phyloP scores from a whole-genome alignment of 768 basidiomycete genomes.

The Termitomyces sp. region DNA sequence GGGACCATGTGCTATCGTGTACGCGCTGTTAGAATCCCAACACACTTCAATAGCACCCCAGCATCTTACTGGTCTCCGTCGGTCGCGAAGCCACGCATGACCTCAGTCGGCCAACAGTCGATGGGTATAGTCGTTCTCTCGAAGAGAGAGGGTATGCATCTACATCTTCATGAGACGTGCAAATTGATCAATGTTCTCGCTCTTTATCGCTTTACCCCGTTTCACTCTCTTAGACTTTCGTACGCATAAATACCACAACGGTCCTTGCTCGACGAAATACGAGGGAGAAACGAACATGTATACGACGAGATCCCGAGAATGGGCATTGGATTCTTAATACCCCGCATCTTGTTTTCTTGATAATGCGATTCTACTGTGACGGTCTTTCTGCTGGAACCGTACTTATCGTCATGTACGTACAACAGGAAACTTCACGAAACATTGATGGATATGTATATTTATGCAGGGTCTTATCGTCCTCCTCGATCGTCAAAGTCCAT shows the following conservation, averaged over 20 bases:
- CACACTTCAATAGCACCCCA: background rate
- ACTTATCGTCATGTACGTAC: background rate
- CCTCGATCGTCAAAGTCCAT: no score
- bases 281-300: no score
- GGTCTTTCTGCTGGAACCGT: background rate
- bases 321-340: background rate
- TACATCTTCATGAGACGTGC: background rate
- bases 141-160: no score
- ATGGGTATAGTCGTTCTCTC: background rate
- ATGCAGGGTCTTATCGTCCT: background rate
- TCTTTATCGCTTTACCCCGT: no score
- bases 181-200: background rate
- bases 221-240: no score
- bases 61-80: background rate
- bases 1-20: background rate
- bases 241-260: background rate
- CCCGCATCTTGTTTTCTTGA: background rate
- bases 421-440: background rate
- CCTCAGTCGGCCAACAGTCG: background rate
- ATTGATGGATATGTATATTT: background rate
- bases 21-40: background rate
- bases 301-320: background rate
- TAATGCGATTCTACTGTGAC: background rate
- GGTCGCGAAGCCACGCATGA: background rate
- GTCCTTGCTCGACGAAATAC: background rate